phyloP scores from a whole-genome alignment of 441 rosid species.

The Viola pubescens region DNA sequence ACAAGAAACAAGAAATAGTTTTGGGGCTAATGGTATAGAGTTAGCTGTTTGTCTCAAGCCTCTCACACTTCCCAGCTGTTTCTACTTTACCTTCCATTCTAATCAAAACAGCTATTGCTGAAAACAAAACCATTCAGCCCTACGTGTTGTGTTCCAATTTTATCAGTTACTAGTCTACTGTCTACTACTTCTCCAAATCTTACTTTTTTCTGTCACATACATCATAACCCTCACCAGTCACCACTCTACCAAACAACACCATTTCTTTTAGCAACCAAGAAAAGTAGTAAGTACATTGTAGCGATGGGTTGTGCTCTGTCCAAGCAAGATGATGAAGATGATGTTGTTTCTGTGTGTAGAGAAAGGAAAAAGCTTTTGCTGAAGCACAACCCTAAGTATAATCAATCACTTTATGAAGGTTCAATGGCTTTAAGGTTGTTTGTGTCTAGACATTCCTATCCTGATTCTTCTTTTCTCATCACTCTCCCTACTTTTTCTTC shows the following conservation, averaged over 20 bases:
- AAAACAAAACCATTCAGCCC: not conserved
- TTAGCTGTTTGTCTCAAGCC: slow-evolving; percentile 7
- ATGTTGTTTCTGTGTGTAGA: slow-evolving; percentile 34
- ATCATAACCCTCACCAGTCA: not conserved
- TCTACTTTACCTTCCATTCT: slow-evolving; percentile 7
- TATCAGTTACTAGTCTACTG: too few relatives aligned
- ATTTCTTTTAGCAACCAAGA: not conserved
- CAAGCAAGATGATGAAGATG: slow-evolving; percentile 39
- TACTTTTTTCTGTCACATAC: not conserved
- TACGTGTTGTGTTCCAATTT: not conserved
- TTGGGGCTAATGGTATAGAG: not conserved
- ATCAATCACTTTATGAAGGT: slow-evolving; percentile 36
- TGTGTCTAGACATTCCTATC: slow-evolving; percentile 40
- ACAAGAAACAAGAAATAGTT: not conserved
- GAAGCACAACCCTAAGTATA: slow-evolving; percentile 44
- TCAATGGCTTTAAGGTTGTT: slow-evolving; percentile 44
- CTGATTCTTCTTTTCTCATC: slow-evolving; percentile 37
- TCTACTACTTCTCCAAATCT: not conserved
- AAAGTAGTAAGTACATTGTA: not conserved
- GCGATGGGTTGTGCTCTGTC: slow-evolving; percentile 47
- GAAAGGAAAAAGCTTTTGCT: slow-evolving; percentile 48
- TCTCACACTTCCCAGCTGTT: slow-evolving; percentile 14
- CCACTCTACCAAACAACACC: not conserved
- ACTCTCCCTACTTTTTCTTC: slow-evolving; percentile 33
- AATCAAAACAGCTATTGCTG: not conserved